Evolutionary conservation across 805 yeast species (phyloP), one percentile per base, ranked within the genome.

Genomic region (Metahyphopichia silvanorum): DNA sequence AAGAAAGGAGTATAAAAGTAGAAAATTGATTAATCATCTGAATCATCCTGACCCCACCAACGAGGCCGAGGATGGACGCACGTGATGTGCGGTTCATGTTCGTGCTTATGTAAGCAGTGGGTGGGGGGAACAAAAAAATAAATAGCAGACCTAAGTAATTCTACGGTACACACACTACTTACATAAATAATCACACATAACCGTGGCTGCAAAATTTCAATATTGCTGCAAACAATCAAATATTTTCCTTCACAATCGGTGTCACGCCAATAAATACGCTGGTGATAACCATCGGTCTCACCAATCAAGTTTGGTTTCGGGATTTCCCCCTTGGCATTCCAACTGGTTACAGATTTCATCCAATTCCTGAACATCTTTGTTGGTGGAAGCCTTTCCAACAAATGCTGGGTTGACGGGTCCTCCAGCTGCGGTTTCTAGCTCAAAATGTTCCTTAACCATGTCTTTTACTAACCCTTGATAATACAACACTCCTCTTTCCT

Each of bases 401-500:
- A 53, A 51, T 10, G 80, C 81, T 2, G 82, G 82, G 43, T 76
- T 72, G 31, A 77, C 61, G 32, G 58, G 64, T 9, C 46, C 53
- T 5, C 80, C 81, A 4, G 57, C 60, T 21, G 41, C 51, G 44
- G 67, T 55, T 47, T 77, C 83, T 16, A 50, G 27, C 1, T 51
- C 70, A 34, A 55, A 74, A 51, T 77, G 82, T 21, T 57, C 66
- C 47, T 75, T 74, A 32, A 76, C 80, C 79, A 77, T 69, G 35
- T 77, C 76, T 35, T 69, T 63, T 15, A 74, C 80, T 24, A 76
- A 49, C 3, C 65, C 63, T 51, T 77, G 82, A 53, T 77, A 77
- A 46, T 68, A 69, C 30, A 77, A 63, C 13, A 77, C 82, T 24
- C 83, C 83, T 31, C 60, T 60, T 49, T 77, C 82, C 53, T 76